phyloP scores from a whole-genome alignment of 345 rosid species.

The Citrus hindsii region DNA sequence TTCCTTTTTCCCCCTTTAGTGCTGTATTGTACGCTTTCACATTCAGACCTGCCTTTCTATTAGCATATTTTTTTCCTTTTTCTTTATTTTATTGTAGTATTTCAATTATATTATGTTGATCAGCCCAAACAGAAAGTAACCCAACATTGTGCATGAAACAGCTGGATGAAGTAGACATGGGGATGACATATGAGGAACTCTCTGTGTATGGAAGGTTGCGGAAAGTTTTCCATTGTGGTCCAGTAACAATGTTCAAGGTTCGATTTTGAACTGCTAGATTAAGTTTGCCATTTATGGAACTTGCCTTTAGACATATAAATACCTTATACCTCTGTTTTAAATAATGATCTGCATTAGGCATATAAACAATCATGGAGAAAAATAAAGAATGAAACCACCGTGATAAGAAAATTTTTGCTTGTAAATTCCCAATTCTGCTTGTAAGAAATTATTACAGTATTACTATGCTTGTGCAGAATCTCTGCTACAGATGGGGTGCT shows the following conservation, averaged over 20 bases:
- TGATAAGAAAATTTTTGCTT: not conserved
- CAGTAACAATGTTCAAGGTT: slow-evolving; percentile 98
- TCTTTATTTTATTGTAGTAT: not conserved
- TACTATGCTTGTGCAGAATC: slow-evolving; percentile 49
- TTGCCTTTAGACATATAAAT: not conserved
- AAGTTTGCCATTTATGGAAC: too few relatives aligned
- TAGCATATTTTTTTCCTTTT: not conserved
- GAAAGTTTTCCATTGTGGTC: slow-evolving; percentile 84
- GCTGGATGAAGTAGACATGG: slow-evolving; percentile 91
- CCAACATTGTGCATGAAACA: slow-evolving; percentile 30
- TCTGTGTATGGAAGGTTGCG: slow-evolving; percentile 81
- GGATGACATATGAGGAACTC: slow-evolving; percentile 93
- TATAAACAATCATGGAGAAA: not conserved
- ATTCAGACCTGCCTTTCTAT: not conserved
- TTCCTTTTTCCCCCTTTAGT: not conserved
- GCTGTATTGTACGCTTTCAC: not conserved
- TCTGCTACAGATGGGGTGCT: slow-evolving; percentile 90
- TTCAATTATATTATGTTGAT: not conserved
- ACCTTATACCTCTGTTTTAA: not conserved
- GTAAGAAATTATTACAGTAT: not conserved
- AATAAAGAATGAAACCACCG: not conserved
- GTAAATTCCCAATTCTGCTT: not conserved
- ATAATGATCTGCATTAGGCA: not conserved
- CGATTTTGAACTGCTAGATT: slow-evolving; percentile 4
- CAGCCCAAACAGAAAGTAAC: not conserved